phyloP scores from a whole-genome alignment of 495 filamentous ascomycete species.

The Daldinia caldariorum region DNA sequence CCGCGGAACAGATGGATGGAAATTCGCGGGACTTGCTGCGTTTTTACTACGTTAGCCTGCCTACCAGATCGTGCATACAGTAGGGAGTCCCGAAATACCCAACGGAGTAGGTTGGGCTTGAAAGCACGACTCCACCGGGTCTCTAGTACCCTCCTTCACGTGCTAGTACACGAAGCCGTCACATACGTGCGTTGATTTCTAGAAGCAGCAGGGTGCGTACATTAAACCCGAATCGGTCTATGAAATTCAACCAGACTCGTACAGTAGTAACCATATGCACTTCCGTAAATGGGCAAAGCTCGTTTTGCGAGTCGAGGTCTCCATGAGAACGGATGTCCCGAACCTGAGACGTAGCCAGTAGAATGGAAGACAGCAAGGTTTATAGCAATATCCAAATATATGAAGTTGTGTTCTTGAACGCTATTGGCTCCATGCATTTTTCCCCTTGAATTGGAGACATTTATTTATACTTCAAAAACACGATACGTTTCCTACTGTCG shows the following conservation, averaged over 20 bases:
- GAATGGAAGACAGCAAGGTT: constrained; percentile 1
- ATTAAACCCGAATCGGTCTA: constrained; percentile 13
- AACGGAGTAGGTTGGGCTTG: constrained; percentile 37
- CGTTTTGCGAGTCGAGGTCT: constrained; percentile 5
- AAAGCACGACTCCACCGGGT: constrained; percentile 35
- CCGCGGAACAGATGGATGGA: constrained; percentile 19
- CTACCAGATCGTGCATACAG: constrained; percentile 31
- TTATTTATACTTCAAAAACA: background rate
- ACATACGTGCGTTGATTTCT: constrained; percentile 16
- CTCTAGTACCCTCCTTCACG: constrained; percentile 32
- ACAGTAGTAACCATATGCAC: background rate
- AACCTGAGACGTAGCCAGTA: constrained; percentile 20
- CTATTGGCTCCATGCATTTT: constrained; percentile 9
- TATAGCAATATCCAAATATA: constrained; percentile 13
- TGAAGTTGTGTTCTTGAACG: background rate
- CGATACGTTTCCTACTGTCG: background rate
- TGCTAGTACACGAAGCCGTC: constrained; percentile 32
- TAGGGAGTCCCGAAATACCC: constrained; percentile 28
- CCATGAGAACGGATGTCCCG: constrained; percentile 14
- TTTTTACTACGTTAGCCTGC: constrained; percentile 26
- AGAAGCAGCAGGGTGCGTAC: constrained; percentile 7
- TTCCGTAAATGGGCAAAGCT: background rate
- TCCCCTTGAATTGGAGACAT: constrained; percentile 3
- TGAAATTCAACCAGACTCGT: constrained; percentile 1
- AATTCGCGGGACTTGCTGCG: constrained; percentile 20